These are phyloP conservation scores for Scutellaria galericulata DNA, from an alignment of 257 asterid species.

Conservation along the genomic window DNA sequence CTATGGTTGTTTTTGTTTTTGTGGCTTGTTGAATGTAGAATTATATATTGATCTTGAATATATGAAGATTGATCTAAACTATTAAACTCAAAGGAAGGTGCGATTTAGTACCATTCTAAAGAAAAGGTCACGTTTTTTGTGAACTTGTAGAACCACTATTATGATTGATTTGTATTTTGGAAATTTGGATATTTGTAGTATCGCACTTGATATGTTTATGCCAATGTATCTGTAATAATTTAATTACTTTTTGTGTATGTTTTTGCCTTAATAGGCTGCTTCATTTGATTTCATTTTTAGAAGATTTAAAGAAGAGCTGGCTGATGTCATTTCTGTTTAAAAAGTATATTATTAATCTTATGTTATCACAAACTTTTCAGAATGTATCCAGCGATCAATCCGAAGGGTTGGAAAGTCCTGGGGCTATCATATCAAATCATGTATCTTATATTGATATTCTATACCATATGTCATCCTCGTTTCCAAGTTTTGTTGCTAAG, in stretches of 20 bases:
- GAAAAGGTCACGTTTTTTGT: background rate
- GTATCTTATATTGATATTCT: constrained; percentile 89
- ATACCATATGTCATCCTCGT: constrained; percentile 84
- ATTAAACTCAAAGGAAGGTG: background rate
- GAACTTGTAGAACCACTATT: background rate
- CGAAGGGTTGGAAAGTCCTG: constrained; percentile 68
- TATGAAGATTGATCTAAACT: too few relatives aligned
- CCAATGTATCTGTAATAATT: background rate
- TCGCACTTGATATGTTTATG: constrained; percentile 10
- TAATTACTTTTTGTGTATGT: constrained; percentile 7
- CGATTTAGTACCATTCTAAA: constrained; percentile 5
- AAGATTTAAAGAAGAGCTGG: background rate
- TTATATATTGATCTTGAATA: too few relatives aligned
- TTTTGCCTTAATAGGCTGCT: constrained; percentile 16
- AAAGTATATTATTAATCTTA: constrained; percentile 28
- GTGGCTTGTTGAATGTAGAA: background rate
- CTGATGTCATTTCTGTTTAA: constrained; percentile 15
- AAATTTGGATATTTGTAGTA: background rate
- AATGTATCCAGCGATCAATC: constrained; percentile 44
- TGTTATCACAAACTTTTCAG: constrained; percentile 50
- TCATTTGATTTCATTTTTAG: background rate
- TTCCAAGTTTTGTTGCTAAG: constrained; percentile 99
- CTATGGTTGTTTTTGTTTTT: constrained; percentile 9
- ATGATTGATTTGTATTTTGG: background rate
- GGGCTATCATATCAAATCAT: constrained; percentile 86